Percentiles rank a stretch among this genome's conserved stretches.
These are phyloP conservation scores for Dentipellis fragilis DNA, from an alignment of 768 basidiomycete genomes.

Conservation along the genomic window DNA sequence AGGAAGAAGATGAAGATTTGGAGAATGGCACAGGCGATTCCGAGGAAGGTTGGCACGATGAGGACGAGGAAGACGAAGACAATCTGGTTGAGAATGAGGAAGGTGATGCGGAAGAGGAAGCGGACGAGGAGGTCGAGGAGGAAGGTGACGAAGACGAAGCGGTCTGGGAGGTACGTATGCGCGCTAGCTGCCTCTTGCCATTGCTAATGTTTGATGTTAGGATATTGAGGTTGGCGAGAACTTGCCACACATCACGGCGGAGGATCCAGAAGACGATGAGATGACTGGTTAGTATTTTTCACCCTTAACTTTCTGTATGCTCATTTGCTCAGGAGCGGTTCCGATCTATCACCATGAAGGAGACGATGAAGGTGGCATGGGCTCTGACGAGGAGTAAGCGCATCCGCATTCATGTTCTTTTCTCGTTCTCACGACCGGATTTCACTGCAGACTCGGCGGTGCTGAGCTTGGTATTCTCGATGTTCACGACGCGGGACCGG, in stretches of 20 bases:
- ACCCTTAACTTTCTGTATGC: background rate
- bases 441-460: conserved; percentile 19
- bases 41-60: conserved; percentile 53
- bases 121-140: conserved; percentile 25
- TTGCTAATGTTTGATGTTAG: conserved; percentile 9
- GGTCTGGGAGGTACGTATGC: conserved; percentile 26
- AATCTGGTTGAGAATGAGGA: conserved; percentile 39
- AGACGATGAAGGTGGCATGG: conserved; percentile 51
- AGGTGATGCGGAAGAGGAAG: conserved; percentile 28
- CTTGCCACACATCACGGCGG: conserved; percentile 25
- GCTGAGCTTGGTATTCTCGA: conserved; percentile 21
- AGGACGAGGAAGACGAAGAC: conserved; percentile 63
- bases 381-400: conserved; percentile 56
- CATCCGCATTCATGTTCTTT: conserved; percentile 5
- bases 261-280: conserved; percentile 40
- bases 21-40: conserved; percentile 49
- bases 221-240: conserved; percentile 26
- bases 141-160: conserved; percentile 31
- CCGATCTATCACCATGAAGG: conserved; percentile 39
- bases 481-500: conserved; percentile 17
- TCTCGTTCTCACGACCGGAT: background rate
- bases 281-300: conserved; percentile 35
- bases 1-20: conserved; percentile 53
- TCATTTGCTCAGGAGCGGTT: conserved; percentile 2
- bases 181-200: background rate